Evolutionary conservation across 305 asterid genomes (phyloP).

Genomic region (Fraxinus angustifolia): DNA sequence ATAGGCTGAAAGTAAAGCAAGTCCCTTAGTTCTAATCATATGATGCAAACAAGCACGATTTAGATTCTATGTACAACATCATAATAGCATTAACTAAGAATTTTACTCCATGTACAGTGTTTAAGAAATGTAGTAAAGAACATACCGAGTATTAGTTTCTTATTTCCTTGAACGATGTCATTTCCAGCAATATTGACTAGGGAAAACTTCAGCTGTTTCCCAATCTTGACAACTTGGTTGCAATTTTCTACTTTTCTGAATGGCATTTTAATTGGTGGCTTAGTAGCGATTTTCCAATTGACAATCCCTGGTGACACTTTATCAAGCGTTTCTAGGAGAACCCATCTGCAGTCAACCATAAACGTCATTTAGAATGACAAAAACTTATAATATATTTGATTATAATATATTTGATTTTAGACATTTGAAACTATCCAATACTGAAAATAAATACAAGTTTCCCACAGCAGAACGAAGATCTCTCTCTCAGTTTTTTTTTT

Average conservation of each 20-base stretch:
- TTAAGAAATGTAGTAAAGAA: conserved; percentile 18
- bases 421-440: neutral
- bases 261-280: conserved; percentile 95
- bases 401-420: neutral
- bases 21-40: conserved; percentile 16
- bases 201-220: conserved; percentile 84
- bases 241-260: conserved; percentile 95
- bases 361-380: too few species aligned
- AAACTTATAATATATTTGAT: neutral
- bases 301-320: conserved; percentile 87
- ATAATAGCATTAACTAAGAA: neutral
- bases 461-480: neutral
- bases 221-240: conserved; percentile 95
- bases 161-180: conserved; percentile 91
- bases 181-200: conserved; percentile 88
- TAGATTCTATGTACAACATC: neutral
- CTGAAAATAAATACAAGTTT: neutral
- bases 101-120: neutral
- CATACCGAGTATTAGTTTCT: conserved; percentile 81
- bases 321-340: conserved; percentile 80
- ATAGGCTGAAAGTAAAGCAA: conserved; percentile 60
- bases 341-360: conserved; percentile 55
- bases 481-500: neutral
- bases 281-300: conserved; percentile 81
- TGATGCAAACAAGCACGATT: neutral